These are phyloP conservation scores for Acrodontium crateriforme DNA, from an alignment of 2,329 filamentous ascomycete genomes.

Conservation along the genomic window DNA sequence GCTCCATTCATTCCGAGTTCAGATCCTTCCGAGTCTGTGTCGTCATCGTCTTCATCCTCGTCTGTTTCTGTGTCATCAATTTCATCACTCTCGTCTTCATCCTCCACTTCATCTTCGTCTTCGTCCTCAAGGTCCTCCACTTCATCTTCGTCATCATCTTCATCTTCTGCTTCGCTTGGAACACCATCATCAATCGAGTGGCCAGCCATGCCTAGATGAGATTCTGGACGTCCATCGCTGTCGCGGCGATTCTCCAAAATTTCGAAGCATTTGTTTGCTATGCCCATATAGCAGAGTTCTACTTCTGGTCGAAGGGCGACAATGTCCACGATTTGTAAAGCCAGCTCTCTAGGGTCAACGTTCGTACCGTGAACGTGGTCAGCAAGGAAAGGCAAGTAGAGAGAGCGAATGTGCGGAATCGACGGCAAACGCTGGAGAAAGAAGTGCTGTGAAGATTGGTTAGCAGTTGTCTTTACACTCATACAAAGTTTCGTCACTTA, in stretches of 20 bases:
- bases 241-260: slow-evolving; percentile 50
- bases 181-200: slow-evolving; percentile 32
- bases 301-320: slow-evolving; percentile 63
- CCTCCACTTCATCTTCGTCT: slow-evolving; percentile 28
- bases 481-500: slow-evolving; percentile 29
- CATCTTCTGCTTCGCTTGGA: slow-evolving; percentile 26
- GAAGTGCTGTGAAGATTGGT: slow-evolving; percentile 43
- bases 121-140: slow-evolving; percentile 35
- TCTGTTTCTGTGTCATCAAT: slow-evolving; percentile 22
- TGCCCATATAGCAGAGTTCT: slow-evolving; percentile 63
- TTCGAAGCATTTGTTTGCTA: slow-evolving; percentile 68
- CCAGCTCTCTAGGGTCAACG: slow-evolving; percentile 54
- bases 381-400: slow-evolving; percentile 56
- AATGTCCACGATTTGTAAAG: slow-evolving; percentile 64
- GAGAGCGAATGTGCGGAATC: slow-evolving; percentile 53
- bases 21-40: slow-evolving; percentile 21
- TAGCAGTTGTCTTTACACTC: slow-evolving; percentile 1
- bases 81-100: slow-evolving; percentile 37
- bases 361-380: slow-evolving; percentile 43
- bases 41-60: slow-evolving; percentile 27
- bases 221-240: slow-evolving; percentile 33
- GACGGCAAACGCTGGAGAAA: slow-evolving; percentile 63
- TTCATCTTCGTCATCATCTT: slow-evolving; percentile 36
- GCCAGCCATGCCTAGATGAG: slow-evolving; percentile 34
- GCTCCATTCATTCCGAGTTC: slow-evolving; percentile 9